Evolutionary conservation across 2,329 filamentous ascomycete species (phyloP), one percentile per base, ranked within the genome.

Genomic region (Paecilomyces niveus): DNA sequence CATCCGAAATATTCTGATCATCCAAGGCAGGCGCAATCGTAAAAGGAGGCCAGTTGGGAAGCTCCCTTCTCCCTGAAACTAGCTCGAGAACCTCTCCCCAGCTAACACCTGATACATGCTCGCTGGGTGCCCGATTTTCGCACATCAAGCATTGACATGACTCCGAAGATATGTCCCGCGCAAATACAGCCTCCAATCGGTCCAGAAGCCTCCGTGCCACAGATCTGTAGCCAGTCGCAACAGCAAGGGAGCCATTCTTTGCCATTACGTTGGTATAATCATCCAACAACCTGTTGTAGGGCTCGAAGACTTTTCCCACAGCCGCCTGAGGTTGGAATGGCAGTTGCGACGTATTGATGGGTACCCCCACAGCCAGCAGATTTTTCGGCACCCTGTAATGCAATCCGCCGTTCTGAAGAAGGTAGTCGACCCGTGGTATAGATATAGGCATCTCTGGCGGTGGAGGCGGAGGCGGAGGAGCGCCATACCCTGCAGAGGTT

Each of bases 81-180:
- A 92, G 87, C 74, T 99, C 94, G 24, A 99, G 77, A 11, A 97
- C 92, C 70, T 97, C 93, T 9, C 94, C 93, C 93, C 93, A 99
- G 62, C 90, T 94, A 31, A 97, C 81, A 1, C 92, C 92, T 1
- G 70, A 66, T 4, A 66, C 66, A 57, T 81, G 83, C 62, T 86
- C 84, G 35, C 29, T 82, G 67, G 15, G 88, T 83, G 39, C 86
- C 82, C 39, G n/a, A 45, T 83, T 77, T 53, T 88, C 84, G 69
- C 93, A 97, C 80, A 97, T 90, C 58, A 94, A 80, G 72, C 93
- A 97, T 51, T 81, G 78, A 71, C 93, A 97, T n/a, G 88, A 86
- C 67, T 96, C 87, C 0, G 86, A 86, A 0, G 92, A 92, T 35
- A 99, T 87, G 68, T 97, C 93, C 60, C 94, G 84, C 2, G 92